Evolutionary conservation across 2,329 filamentous ascomycete species (phyloP), one percentile per base, ranked within the genome.

Genomic region (Orbilia ellipsospora): DNA sequence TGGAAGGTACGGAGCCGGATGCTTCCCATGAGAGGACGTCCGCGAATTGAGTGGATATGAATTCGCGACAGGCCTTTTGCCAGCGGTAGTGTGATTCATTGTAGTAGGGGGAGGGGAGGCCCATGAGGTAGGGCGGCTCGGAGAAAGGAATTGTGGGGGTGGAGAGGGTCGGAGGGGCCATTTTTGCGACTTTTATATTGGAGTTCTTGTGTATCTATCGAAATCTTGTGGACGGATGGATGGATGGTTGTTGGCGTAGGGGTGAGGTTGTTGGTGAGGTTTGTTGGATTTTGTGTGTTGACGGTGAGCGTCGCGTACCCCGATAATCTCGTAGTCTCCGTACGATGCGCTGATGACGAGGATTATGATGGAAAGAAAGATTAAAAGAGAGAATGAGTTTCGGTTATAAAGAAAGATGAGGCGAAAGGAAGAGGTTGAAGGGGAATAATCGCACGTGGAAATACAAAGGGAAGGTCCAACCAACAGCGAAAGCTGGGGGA

Each of bases 81-180:
- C 89, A 92, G 80, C 83, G 83, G 13, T 84, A 83, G 80, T 93
- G 90, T 2, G 88, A 88, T 2, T 86, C 84, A 23, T 86, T 89
- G 83, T 91, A 91, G 83, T 92, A 91, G 12, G 90, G 88, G 0
- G 89, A 91, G 0, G 90, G 91, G 1, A 92, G 84, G 62, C 90
- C 90, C 78, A 85, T 85, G 55, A 93, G 85, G 83, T 90, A 93
- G 0, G 90, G 87, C 0, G 91, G 91, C 79, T 93, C 91, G 4
- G 89, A 89, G 83, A 93, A 92, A 60, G 91, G 91, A 26, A 91
- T 81, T 2, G 84, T 79, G 65, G 81, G 77, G 26, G 64, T 69
- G 45, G 51, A 60, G 52, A 75, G 59, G 0, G 70, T 62, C 55
- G 68, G 54, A 61, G 77, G 57, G 6, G 68, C 55, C 65, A 73